Evolutionary conservation across 169 alveolate genomes (phyloP).

Genomic region (Babesia microti): DNA sequence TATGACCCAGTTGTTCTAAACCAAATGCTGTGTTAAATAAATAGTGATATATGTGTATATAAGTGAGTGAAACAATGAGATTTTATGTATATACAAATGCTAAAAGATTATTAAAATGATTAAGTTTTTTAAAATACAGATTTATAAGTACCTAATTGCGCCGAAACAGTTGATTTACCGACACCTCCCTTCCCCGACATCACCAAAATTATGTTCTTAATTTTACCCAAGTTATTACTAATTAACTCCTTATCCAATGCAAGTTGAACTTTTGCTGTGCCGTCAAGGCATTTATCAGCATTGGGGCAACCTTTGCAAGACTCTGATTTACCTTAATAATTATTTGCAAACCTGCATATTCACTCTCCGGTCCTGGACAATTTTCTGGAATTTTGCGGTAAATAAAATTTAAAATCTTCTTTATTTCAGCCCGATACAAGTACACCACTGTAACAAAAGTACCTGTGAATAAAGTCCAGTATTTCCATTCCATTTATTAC

Average conservation of each 20-base stretch:
- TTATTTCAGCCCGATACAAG: too few species aligned
- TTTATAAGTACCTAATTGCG: too few species aligned
- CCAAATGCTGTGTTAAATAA: conserved; percentile 66
- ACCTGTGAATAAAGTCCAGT: too few species aligned
- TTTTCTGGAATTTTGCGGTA: conserved; percentile 49
- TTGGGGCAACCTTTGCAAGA: conserved; percentile 98
- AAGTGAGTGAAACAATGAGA: too few species aligned
- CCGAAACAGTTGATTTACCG: conserved; percentile 95
- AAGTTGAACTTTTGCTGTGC: conserved; percentile 64
- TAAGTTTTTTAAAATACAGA: too few species aligned
- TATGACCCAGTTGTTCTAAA: conserved; percentile 56
- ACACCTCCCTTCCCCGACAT: conserved; percentile 99
- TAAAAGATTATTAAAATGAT: too few species aligned
- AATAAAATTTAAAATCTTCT: too few species aligned
- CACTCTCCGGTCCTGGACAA: conserved; percentile 59
- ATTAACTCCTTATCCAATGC: conserved; percentile 32
- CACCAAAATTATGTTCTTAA: conserved; percentile 77
- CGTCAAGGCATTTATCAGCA: conserved; percentile 80
- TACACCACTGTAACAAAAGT: too few species aligned
- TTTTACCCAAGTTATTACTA: conserved; percentile 62
- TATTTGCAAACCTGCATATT: conserved; percentile 32
- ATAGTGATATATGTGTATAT: too few species aligned
- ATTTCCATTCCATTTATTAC: too few species aligned
- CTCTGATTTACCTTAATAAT: conserved; percentile 69
- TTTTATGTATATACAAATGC: too few species aligned